A percentile compares a stretch with the other conserved stretches of the same genome.
Conservation (phyloP, 1,284 basidiomycete genomes). For the Trichosporon sp. region DNA sequence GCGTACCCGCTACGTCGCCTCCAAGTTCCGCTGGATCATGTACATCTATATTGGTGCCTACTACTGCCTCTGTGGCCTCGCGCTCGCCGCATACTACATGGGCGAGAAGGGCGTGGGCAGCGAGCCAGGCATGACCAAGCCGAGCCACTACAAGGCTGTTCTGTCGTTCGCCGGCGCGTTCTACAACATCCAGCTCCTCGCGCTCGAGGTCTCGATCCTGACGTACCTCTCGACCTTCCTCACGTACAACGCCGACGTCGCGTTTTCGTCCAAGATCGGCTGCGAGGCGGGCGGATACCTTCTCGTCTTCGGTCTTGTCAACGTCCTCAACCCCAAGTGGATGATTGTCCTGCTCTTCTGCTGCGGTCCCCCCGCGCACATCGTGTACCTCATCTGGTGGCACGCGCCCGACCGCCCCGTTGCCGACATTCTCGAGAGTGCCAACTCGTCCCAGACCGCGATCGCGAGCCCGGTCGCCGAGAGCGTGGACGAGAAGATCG, state of each 20-base stretch:
- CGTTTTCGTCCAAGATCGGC: slow-evolving; percentile 31
- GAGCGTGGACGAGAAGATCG: background rate
- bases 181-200: slow-evolving; percentile 34
- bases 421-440: slow-evolving; percentile 19
- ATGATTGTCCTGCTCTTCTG: slow-evolving; percentile 33
- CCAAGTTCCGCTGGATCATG: slow-evolving; percentile 32
- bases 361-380: slow-evolving; percentile 22
- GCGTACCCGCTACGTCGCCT: slow-evolving; percentile 26
- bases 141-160: slow-evolving; percentile 25
- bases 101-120: slow-evolving; percentile 24
- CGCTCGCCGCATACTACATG: slow-evolving; percentile 27
- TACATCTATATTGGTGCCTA: slow-evolving; percentile 28
- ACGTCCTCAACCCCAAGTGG: slow-evolving; percentile 32
- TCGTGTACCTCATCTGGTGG: slow-evolving; percentile 27
- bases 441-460: slow-evolving; percentile 11
- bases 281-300: slow-evolving; percentile 31
- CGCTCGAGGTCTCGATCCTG: slow-evolving; percentile 29
- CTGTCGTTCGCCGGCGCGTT: slow-evolving; percentile 29
- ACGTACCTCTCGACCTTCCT: slow-evolving; percentile 32
- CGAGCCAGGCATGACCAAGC: slow-evolving; percentile 21
- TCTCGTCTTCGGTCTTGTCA: slow-evolving; percentile 32
- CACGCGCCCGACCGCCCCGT: slow-evolving; percentile 29
- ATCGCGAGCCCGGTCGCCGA: background rate
- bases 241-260: slow-evolving; percentile 31
- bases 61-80: slow-evolving; percentile 29